These are phyloP conservation scores for Populus ilicifolia DNA, from an alignment of 345 rosid genomes.

Conservation along the genomic window DNA sequence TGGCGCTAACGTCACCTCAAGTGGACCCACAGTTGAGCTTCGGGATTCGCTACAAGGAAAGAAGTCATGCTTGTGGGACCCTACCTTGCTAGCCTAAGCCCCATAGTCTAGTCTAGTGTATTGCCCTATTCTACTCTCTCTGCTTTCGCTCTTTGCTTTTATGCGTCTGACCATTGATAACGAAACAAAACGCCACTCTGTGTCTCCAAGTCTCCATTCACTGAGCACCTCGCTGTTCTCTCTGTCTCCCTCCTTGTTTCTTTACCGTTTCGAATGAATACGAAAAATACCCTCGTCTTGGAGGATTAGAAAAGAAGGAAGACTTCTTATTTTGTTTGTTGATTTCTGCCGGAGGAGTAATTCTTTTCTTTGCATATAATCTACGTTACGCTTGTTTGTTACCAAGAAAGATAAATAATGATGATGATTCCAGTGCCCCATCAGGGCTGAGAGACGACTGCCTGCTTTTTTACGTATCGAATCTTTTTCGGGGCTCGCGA, in stretches of 20 bases:
- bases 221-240: background rate
- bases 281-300: background rate
- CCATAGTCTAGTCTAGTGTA: background rate
- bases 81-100: background rate
- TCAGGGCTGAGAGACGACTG: too few species aligned
- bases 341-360: constrained; percentile 25
- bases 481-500: constrained; percentile 33
- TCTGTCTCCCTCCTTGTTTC: background rate
- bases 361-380: constrained; percentile 60
- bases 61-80: background rate
- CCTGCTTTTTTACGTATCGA: constrained; percentile 5
- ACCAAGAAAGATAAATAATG: background rate
- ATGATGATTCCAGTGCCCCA: background rate
- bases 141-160: background rate
- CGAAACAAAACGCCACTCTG: too few species aligned
- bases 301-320: background rate
- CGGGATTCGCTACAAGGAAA: constrained; percentile 20
- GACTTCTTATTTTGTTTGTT: constrained; percentile 2
- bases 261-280: background rate
- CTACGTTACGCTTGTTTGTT: constrained; percentile 29
- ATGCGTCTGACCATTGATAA: too few species aligned
- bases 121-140: background rate
- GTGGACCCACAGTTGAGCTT: background rate
- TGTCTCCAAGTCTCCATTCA: background rate
- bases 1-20: constrained; percentile 5